Percentiles rank a stretch among this genome's conserved stretches.
Evolutionary conservation across 495 filamentous ascomycete species (phyloP).

Genomic region (Penicillium egyptiacum): DNA sequence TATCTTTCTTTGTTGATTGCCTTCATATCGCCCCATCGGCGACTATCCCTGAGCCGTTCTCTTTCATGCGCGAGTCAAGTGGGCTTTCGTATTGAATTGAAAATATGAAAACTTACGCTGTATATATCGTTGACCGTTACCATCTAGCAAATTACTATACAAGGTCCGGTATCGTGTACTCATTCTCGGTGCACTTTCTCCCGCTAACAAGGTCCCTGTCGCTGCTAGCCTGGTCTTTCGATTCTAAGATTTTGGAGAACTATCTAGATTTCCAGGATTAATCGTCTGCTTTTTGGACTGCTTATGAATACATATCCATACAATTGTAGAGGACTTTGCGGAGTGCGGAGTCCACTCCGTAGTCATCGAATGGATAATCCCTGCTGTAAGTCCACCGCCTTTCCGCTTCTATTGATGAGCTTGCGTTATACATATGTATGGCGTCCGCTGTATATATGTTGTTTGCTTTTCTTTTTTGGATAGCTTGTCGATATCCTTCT

Average conservation of each 20-base stretch:
- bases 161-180: not conserved
- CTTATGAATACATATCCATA: not conserved
- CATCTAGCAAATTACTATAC: constrained; percentile 8
- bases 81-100: constrained; percentile 4
- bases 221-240: constrained; percentile 1
- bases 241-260: not conserved
- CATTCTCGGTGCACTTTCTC: not conserved
- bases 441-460: not conserved
- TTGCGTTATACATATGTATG: not conserved
- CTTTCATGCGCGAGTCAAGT: constrained; percentile 5
- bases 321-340: not conserved
- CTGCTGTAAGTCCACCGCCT: not conserved
- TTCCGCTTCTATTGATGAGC: not conserved
- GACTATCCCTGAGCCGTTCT: not conserved
- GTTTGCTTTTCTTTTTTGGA: not conserved
- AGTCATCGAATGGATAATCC: not conserved
- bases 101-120: not conserved
- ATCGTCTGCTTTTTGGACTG: not conserved
- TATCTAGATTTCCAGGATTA: not conserved
- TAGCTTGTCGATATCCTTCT: not conserved
- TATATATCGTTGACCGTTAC: constrained; percentile 8
- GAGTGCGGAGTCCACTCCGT: not conserved
- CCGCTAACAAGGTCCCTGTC: not conserved
- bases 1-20: constrained; percentile 11
- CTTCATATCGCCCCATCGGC: constrained; percentile 3